Evolutionary conservation across 768 basidiomycete genomes (phyloP).

Genomic region (Asterophora parasitica): DNA sequence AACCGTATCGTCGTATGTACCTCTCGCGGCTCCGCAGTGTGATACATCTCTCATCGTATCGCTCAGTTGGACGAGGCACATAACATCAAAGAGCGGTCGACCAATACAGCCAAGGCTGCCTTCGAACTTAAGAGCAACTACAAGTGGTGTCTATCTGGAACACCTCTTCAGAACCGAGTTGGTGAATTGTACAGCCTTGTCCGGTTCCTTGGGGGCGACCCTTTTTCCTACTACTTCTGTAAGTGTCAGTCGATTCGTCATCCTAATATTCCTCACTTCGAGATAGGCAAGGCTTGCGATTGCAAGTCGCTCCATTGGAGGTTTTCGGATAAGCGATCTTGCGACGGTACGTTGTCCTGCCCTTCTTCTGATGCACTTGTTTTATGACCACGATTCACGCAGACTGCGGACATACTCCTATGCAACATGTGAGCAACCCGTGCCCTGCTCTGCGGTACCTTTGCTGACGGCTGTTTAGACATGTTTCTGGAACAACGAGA

Average conservation of each 20-base stretch:
- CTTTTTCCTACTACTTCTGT: conserved; percentile 92
- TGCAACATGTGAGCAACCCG: conserved; percentile 62
- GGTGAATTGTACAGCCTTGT: conserved; percentile 96
- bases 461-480: conserved; percentile 41
- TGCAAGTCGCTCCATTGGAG: conserved; percentile 97
- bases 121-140: conserved; percentile 81
- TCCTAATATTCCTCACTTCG: neutral
- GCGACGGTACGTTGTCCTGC: conserved; percentile 58
- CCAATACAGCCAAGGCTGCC: conserved; percentile 95
- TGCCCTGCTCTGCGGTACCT: neutral
- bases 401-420: conserved; percentile 85
- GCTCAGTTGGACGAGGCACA: conserved; percentile 89
- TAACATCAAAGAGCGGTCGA: conserved; percentile 93
- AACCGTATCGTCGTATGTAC: conserved; percentile 64
- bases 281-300: conserved; percentile 76
- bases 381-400: neutral
- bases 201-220: conserved; percentile 88
- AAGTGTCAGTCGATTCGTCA: conserved; percentile 20
- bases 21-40: neutral
- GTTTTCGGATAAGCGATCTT: conserved; percentile 76
- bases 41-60: neutral
- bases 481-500: conserved; percentile 97
- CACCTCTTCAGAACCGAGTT: conserved; percentile 96
- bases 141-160: conserved; percentile 95
- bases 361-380: neutral